Evolutionary conservation across 805 yeast genomes (phyloP).

Genomic region (Saccharomycopsis sp.): DNA sequence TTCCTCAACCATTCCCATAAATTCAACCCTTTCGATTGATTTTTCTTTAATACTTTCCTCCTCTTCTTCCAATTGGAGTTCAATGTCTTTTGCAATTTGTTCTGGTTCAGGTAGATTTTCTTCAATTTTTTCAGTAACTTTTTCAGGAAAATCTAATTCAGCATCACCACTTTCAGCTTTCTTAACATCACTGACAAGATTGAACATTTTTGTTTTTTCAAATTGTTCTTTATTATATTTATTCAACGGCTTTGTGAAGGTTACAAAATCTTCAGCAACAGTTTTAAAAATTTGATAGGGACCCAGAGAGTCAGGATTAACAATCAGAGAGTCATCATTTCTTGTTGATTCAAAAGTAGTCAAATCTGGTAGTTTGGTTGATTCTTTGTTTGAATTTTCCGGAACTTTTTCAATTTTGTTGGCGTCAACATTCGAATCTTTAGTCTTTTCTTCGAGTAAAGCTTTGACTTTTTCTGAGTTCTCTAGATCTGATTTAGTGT

Average conservation of each 20-base stretch:
- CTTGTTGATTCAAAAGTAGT: background rate
- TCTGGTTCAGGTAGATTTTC: no score
- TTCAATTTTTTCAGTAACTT: background rate
- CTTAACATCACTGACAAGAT: background rate
- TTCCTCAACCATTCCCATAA: no score
- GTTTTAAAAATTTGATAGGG: conserved; percentile 1
- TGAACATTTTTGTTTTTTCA: background rate
- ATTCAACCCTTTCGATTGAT: background rate
- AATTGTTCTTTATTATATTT: background rate
- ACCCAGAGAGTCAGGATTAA: background rate
- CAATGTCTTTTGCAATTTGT: background rate
- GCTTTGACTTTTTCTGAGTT: no score
- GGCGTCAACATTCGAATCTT: no score
- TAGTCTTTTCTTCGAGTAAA: no score
- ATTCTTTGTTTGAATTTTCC: no score
- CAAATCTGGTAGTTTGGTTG: no score
- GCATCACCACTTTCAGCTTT: background rate
- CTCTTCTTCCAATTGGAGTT: background rate
- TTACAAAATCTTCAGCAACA: conserved; percentile 2
- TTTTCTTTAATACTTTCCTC: background rate
- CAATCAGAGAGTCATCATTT: background rate
- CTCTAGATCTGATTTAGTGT: no score
- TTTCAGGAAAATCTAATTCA: background rate
- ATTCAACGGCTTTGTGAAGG: background rate
- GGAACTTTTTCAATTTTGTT: no score